Evolutionary conservation across 129 eudicot species (phyloP).

Genomic region (Lonicera japonica): DNA sequence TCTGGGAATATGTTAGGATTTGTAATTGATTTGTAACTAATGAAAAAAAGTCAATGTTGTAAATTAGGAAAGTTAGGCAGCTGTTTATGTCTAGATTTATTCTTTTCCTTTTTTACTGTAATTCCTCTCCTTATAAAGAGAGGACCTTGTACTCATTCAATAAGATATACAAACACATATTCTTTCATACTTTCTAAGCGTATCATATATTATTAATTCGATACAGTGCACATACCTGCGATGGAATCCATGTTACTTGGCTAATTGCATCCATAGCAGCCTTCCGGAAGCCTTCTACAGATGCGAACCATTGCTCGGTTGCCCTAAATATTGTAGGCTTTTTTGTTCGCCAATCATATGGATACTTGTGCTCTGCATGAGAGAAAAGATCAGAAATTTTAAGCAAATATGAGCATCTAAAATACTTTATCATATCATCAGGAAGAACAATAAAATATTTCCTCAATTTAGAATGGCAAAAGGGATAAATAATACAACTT

Average conservation of each 20-base stretch:
- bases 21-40: no score
- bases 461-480: not conserved
- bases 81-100: no score
- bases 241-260: slow-evolving; percentile 78
- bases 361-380: slow-evolving; percentile 81
- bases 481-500: slow-evolving; percentile 29
- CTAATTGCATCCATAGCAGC: slow-evolving; percentile 82
- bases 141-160: no score
- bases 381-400: not conserved
- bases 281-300: slow-evolving; percentile 91
- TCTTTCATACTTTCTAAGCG: no score
- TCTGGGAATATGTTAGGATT: no score
- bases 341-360: slow-evolving; percentile 99
- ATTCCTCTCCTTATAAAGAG: no score
- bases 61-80: no score
- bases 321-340: slow-evolving; percentile 99
- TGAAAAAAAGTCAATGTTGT: no score
- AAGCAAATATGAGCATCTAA: not conserved
- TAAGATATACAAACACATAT: no score
- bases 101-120: no score
- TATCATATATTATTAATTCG: not conserved
- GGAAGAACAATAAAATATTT: not conserved
- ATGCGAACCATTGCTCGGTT: slow-evolving; percentile 99
- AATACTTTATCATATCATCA: slow-evolving; percentile 4
- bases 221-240: slow-evolving; percentile 51